Percentiles rank a stretch among this genome's conserved stretches.
phyloP scores from a whole-genome alignment of 2,329 filamentous ascomycete species.

The Alternaria arbusti region DNA sequence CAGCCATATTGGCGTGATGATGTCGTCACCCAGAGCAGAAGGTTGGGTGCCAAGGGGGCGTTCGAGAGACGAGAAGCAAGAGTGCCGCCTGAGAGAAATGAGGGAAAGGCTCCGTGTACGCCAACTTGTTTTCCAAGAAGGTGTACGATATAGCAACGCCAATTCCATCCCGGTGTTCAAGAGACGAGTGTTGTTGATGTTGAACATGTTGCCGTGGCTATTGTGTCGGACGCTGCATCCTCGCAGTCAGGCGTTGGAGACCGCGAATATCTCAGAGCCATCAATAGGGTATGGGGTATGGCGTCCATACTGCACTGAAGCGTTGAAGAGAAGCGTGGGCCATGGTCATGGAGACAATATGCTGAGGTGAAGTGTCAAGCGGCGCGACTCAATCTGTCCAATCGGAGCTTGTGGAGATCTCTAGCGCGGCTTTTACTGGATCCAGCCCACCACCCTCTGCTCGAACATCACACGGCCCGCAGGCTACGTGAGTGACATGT shows the following conservation, averaged over 20 bases:
- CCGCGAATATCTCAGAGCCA: conserved; percentile 50
- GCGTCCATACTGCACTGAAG: not conserved
- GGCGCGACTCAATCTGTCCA: not conserved
- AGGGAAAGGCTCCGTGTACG: too few species aligned
- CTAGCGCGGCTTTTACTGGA: not conserved
- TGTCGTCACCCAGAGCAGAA: not conserved
- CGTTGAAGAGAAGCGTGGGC: not conserved
- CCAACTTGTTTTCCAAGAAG: not conserved
- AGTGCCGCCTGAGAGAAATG: too few species aligned
- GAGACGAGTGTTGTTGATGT: conserved; percentile 79
- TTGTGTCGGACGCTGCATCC: conserved; percentile 91
- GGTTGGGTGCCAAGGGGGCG: not conserved
- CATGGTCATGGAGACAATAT: not conserved
- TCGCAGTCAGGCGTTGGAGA: conserved; percentile 79
- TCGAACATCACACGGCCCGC: not conserved
- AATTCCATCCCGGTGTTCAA: conserved; percentile 54
- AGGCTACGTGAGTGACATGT: not conserved
- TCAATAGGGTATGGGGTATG: not conserved
- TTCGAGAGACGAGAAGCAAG: too few species aligned
- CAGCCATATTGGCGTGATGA: not conserved
- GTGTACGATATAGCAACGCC: not conserved
- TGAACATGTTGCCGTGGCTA: conserved; percentile 95
- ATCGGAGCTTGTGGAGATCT: not conserved
- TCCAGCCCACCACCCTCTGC: not conserved
- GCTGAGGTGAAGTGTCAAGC: not conserved